phyloP scores from a whole-genome alignment of 495 filamentous ascomycete species.

The Penicillium chermesinum region DNA sequence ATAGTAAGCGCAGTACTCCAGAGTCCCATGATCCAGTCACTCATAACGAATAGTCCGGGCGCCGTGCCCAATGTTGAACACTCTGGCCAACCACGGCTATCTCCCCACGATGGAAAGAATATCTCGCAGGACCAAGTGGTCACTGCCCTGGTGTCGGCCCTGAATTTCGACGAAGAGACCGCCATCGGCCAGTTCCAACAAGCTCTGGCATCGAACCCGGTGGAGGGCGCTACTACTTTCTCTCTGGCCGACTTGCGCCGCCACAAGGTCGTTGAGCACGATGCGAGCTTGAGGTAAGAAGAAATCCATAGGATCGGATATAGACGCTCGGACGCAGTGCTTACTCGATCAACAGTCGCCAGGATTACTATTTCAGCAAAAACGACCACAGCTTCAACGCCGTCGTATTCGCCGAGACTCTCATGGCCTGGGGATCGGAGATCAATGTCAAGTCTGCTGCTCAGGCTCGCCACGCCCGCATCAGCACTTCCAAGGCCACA shows the following conservation, averaged over 20 bases:
- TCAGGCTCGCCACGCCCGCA: background rate
- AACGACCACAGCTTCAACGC: background rate
- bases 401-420: background rate
- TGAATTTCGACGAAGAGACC: background rate
- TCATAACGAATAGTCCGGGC: background rate
- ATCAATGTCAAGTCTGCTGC: background rate
- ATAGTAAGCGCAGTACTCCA: background rate
- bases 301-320: no score
- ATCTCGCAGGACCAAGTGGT: slow-evolving; percentile 15
- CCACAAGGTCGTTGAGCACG: background rate
- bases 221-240: background rate
- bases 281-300: slow-evolving; percentile 1
- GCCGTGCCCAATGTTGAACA: background rate
- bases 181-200: background rate
- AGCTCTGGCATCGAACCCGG: background rate
- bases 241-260: background rate
- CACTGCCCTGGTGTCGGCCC: slow-evolving; percentile 25
- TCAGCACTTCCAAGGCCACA: background rate
- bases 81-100: background rate
- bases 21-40: no score
- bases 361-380: slow-evolving; percentile 1
- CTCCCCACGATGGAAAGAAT: slow-evolving; percentile 36
- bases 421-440: background rate
- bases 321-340: no score
- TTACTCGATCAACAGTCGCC: background rate